A percentile compares a stretch with the other conserved stretches of the same genome.
These are phyloP conservation scores for Schizochytrium sp. DNA, from an alignment of 108 stramenopile species.

Conservation along the genomic window DNA sequence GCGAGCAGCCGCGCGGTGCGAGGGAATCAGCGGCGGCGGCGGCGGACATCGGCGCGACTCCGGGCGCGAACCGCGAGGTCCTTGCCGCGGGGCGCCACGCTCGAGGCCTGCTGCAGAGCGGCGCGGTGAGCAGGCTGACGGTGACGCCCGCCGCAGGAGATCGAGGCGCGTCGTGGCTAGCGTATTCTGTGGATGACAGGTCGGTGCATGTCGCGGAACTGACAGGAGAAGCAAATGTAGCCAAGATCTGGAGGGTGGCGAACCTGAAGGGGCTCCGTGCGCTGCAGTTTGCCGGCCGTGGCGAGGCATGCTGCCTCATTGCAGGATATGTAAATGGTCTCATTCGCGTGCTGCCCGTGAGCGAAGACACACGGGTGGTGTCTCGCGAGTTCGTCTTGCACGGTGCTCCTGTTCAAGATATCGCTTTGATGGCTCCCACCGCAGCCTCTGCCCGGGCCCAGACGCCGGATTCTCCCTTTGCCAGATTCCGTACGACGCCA, in stretches of 20 bases:
- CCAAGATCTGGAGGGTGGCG: not conserved
- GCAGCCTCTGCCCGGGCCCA: too few relatives aligned
- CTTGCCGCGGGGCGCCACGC: too few relatives aligned
- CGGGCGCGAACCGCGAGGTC: too few relatives aligned
- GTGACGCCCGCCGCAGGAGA: not conserved
- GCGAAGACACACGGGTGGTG: not conserved
- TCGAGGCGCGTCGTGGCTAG: not conserved
- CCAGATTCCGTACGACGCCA: too few relatives aligned
- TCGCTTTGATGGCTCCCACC: not conserved
- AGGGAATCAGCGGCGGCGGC: too few relatives aligned
- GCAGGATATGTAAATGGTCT: not conserved
- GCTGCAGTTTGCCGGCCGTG: not conserved
- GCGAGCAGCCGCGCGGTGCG: too few relatives aligned
- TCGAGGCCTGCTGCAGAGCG: too few relatives aligned
- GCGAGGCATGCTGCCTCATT: not conserved
- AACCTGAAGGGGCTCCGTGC: not conserved
- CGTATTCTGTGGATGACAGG: not conserved
- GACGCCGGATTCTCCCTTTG: too few relatives aligned
- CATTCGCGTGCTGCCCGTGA: not conserved
- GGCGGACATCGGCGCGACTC: too few relatives aligned
- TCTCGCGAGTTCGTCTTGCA: not conserved
- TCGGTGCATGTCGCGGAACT: not conserved
- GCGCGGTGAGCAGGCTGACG: not conserved
- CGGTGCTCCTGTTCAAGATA: not conserved
- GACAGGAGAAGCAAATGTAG: not conserved